Evolutionary conservation across 2,329 filamentous ascomycete species (phyloP), one percentile per base, ranked within the genome.

Genomic region (Immersiporthe knoxdaviesiana): DNA sequence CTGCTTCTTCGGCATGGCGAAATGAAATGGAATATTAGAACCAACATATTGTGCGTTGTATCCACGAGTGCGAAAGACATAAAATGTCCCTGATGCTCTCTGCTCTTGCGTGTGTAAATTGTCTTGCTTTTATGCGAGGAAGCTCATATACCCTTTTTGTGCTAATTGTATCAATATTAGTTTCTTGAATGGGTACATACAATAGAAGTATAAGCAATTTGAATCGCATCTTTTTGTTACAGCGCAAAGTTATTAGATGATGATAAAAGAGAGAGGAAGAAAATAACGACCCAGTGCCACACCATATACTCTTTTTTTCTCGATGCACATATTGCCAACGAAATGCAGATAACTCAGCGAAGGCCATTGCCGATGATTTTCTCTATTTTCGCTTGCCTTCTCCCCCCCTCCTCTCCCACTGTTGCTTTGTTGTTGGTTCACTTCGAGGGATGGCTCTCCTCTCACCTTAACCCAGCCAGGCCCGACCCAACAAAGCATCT

Each of bases 1-100:
- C 2, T 47, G 5, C 41, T 47, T 47, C 44, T n/a, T 27, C 11
- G 32, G 65, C 65, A 66, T 66, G 65, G 65, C 65, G 65, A 66
- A 63, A 63, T 47, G 61, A 63, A 63, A 60, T 61, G 65, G 11
- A 60, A 37, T 37, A 30, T 11, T 58, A 44, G 10, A 59, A 60
- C 59, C 39, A 39, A 14, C 18, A 32, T 14, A 44, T 14, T 21
- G 12, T 56, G 32, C 24, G 10, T 41, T 56, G 47, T 7, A 16
- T 56, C 27, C 21, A 10, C 18, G 32, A 32, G 7, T 7, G 14
- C 37, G 35, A 4, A 8, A 18, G 12, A n/a, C 0, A 16, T 18
- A 11, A n/a, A n/a, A 11, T 21, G 21, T 3, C 18, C 32, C 10
- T 59, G 24, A 18, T 37, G 1, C 37, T 35, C 8, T 24, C 1